Percentiles rank a stretch among this genome's conserved stretches.
Conservation (phyloP, 805 yeast species). For the Kazachstania bromeliacearum region DNA sequence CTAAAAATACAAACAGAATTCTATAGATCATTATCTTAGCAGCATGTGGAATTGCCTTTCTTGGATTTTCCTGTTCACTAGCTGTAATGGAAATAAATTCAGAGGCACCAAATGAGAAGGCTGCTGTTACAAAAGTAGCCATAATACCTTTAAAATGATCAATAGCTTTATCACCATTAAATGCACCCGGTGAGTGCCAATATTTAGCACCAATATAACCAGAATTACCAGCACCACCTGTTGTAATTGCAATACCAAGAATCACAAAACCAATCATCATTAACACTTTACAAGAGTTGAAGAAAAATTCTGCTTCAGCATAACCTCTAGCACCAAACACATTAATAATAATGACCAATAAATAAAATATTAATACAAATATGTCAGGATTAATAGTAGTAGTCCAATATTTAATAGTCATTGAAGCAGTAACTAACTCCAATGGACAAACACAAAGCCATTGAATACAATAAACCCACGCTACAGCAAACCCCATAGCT, state of each 20-base stretch:
- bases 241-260: slow-evolving; percentile 44
- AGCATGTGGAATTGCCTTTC: slow-evolving; percentile 53
- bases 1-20: slow-evolving; percentile 47
- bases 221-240: slow-evolving; percentile 49
- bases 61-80: slow-evolving; percentile 60
- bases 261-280: slow-evolving; percentile 54
- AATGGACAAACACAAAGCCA: slow-evolving; percentile 57
- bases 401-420: slow-evolving; percentile 48
- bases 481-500: slow-evolving; percentile 62
- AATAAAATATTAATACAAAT: slow-evolving; percentile 49
- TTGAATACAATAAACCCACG: slow-evolving; percentile 61
- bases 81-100: slow-evolving; percentile 61
- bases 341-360: slow-evolving; percentile 40
- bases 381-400: slow-evolving; percentile 42
- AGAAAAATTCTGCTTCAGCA: slow-evolving; percentile 61
- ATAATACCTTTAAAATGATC: slow-evolving; percentile 54
- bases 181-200: slow-evolving; percentile 58
- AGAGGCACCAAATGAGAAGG: slow-evolving; percentile 58
- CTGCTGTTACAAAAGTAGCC: slow-evolving; percentile 56
- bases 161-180: slow-evolving; percentile 34
- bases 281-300: slow-evolving; percentile 47
- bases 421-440: slow-evolving; percentile 55
- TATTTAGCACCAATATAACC: slow-evolving; percentile 48
- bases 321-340: slow-evolving; percentile 48
- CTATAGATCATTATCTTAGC: slow-evolving; percentile 65